Evolutionary conservation across 2,329 filamentous ascomycete genomes (phyloP).

Genomic region (Pseudomassariella vexata): DNA sequence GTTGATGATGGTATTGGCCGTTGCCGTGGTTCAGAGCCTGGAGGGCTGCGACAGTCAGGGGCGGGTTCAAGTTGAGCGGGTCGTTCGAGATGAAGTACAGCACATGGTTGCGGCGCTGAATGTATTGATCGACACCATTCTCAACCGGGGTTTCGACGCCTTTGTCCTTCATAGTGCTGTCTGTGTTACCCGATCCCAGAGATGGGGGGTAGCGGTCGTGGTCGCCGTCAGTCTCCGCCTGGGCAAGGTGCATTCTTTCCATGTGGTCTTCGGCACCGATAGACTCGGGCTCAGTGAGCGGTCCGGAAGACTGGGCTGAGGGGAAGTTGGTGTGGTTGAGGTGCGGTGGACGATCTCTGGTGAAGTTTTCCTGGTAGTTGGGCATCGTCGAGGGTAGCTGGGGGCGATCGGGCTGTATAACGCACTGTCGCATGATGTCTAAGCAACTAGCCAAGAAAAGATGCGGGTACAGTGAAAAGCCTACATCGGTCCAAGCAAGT

Average conservation of each 20-base stretch:
- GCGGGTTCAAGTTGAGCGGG: conserved; percentile 7
- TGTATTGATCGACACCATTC: too few species aligned
- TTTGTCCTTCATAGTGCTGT: conserved; percentile 1
- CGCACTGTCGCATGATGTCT: too few species aligned
- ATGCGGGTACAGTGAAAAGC: too few species aligned
- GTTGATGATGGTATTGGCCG: conserved; percentile 8
- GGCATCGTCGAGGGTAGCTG: too few species aligned
- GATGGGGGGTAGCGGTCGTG: conserved; percentile 2
- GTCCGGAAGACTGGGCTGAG: conserved; percentile 8
- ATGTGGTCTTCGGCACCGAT: background rate
- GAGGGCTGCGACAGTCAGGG: conserved; percentile 14
- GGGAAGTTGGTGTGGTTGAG: conserved; percentile 14
- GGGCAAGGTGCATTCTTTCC: background rate
- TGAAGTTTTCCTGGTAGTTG: conserved; percentile 9
- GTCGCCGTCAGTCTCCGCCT: background rate
- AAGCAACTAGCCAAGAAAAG: too few species aligned
- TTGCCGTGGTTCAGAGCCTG: conserved; percentile 11
- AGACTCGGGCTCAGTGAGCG: conserved; percentile 7
- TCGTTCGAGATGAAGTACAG: conserved; percentile 7
- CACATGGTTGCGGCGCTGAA: conserved; percentile 2
- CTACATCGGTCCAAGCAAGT: too few species aligned
- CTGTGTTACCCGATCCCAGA: conserved; percentile 1
- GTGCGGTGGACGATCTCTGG: conserved; percentile 12
- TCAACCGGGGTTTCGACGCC: background rate
- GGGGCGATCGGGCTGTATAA: too few species aligned